Percentiles rank a stretch among this genome's conserved stretches.
Conservation (phyloP, 2,329 filamentous ascomycete species). For the Aspergillus cejpii region DNA sequence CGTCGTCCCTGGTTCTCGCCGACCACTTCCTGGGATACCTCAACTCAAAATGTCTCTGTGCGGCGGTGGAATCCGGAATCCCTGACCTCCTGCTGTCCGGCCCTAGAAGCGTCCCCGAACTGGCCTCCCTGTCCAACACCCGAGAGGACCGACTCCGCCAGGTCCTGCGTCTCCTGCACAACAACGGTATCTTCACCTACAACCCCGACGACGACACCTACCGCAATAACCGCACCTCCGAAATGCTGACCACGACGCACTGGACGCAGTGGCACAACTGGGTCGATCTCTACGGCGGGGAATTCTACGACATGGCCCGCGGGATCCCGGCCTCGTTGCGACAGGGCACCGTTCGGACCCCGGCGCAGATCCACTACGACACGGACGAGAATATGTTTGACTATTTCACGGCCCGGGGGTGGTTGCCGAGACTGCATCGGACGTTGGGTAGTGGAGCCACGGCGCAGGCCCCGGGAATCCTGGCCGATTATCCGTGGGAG, state of each 20-base stretch:
- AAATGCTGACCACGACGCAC: constrained; percentile 32
- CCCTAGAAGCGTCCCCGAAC: constrained; percentile 14
- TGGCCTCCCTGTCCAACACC: constrained; percentile 9
- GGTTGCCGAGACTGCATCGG: constrained; percentile 31
- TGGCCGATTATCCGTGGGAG: constrained; percentile 26
- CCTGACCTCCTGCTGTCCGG: constrained; percentile 26
- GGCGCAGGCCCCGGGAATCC: constrained; percentile 37
- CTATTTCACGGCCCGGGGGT: constrained; percentile 34
- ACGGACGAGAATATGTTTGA: constrained; percentile 40
- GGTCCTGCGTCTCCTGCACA: constrained; percentile 1
- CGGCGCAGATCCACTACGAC: constrained; percentile 39
- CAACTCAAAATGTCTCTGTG: constrained; percentile 11
- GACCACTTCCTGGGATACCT: constrained; percentile 22
- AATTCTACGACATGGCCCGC: constrained; percentile 42
- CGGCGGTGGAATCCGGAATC: constrained; percentile 27
- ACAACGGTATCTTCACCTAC: constrained; percentile 2
- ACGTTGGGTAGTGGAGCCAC: constrained; percentile 36
- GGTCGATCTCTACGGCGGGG: constrained; percentile 41
- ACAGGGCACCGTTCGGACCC: constrained; percentile 18
- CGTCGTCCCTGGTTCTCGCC: constrained; percentile 20
- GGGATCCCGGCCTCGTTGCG: constrained; percentile 33
- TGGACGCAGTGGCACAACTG: constrained; percentile 45
- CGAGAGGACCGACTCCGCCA: constrained; percentile 1
- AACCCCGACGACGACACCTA: constrained; percentile 15
- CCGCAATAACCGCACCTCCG: constrained; percentile 33